Base-by-base conservation (phyloP, 2,329 filamentous ascomycete species). In the Epichloe typhina region DNA sequence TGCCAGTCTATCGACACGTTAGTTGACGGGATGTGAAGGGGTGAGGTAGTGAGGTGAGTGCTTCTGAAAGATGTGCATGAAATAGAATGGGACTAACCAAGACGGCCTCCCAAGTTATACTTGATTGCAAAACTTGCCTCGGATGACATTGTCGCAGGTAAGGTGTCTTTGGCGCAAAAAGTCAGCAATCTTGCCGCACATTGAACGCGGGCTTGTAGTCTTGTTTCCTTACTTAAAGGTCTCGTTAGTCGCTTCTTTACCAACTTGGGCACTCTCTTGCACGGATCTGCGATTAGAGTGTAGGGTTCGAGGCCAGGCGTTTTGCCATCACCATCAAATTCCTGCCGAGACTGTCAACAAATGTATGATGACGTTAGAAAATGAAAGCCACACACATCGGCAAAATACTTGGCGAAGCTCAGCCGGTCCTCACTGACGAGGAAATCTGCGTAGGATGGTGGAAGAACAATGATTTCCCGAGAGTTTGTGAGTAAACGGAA, bases 401-500 rank as follows among this genome's bases (percentile, higher is more conserved):
- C 50, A 35, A 53, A 53, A 43, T 53, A 53, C 21, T 36, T 51
- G 37, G 52, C 49, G 40, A 53, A 53, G 33, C 52, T 53, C 44
- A 53, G 15, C 31, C 50, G 42, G 21, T 49, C 42, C 26, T 53
- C 52, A 12, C 39, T 39, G 26, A 11, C 19, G 35, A 53, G 52
- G 11, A 47, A n/a, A 21, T 53, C 35, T 40, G 50, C 52, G 36
- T 53, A 53, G 7, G 49, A 50, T 3, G 52, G 52, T 4, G 52
- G 52, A 12, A 53, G 52, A 33, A 53, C 52, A 26, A 53, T 19
- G 5, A 53, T 52, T 21, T 51, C 52, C n/a, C 52, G 49, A 19
- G 52, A 49, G 35, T 53, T 53, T n/a, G 52, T 53, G 42, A 53
- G 52, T 23, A 53, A 31, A 3, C 52, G 52, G 35, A 53, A 53